Base-by-base conservation (phyloP, 2,329 filamentous ascomycete genomes). In the Cordyceps cicadae region DNA sequence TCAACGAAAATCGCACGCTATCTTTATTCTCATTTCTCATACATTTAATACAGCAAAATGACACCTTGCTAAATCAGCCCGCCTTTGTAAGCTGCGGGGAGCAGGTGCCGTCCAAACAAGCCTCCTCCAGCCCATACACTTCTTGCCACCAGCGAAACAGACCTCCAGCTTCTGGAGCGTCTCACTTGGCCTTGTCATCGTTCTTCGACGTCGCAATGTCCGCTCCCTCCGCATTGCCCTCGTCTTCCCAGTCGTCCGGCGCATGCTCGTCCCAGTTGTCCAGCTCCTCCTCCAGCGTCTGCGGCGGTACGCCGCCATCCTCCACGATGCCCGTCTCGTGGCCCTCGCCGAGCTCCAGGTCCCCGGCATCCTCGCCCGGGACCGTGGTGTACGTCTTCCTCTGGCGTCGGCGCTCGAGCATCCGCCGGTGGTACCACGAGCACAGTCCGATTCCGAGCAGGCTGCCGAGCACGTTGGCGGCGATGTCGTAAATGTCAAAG, bases 251-350 rank as follows among this genome's bases (percentile, higher is more conserved):
- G 12, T 79, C 75, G 65, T 85, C 82, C 19, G 77, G 74, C 2
- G 79, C 82, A 64, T 96, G 94, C 76, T 96, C 92, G 69, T 96
- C 92, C 92, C 92, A 96, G 66, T 93, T 91, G 70, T 96, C 92
- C 8, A 96, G 82, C 75, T 95, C 90, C 62, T 93, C 84, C 66
- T 95, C 92, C 21, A 96, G 70, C 21, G 75, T 74, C 34, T 68
- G 67, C 26, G 66, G 62, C 1, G 71, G 34, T 8, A 9, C 34
- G 34, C 34, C 34, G 12, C 34, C 70, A 19, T 74, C 73, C 12
- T 41, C 56, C 17, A 76, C 77, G n/a, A 90, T 76, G 19, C 87
- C 87, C 34, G 82, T 84, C 72, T 90, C 88, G 64, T 89, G 88
- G 29, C 75, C 78, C 64, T 87, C 84, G 1, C 89, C 91, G 7